These are phyloP conservation scores for Microthlaspi erraticum DNA, from an alignment of 345 rosid genomes.

Conservation along the genomic window DNA sequence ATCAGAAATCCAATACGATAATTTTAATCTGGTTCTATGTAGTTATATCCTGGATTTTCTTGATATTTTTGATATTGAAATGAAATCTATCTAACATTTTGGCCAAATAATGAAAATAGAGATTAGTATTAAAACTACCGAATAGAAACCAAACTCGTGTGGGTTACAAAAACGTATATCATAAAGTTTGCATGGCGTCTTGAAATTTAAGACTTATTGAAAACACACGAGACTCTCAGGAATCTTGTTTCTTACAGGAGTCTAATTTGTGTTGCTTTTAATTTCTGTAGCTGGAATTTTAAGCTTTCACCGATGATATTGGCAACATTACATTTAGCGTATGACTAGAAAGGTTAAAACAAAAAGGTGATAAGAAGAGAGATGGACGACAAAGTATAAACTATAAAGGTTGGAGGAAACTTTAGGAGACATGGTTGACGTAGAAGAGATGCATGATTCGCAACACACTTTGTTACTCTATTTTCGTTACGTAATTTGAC, in stretches of 20 bases:
- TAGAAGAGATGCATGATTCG: slow-evolving; percentile 41
- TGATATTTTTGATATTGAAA: not conserved
- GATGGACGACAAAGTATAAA: not conserved
- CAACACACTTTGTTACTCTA: not conserved
- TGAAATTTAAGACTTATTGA: slow-evolving; percentile 4
- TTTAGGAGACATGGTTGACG: slow-evolving; percentile 38
- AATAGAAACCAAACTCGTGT: slow-evolving; percentile 15
- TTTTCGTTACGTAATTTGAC: not conserved
- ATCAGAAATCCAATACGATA: slow-evolving; percentile 9
- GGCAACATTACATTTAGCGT: not conserved
- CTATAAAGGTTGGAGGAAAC: slow-evolving; percentile 7
- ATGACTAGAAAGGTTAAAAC: slow-evolving; percentile 7
- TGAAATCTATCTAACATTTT: not conserved
- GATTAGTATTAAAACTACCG: not conserved
- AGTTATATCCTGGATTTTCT: slow-evolving; percentile 6
- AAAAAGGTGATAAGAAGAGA: not conserved
- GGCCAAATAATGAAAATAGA: not conserved
- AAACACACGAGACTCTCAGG: slow-evolving; percentile 9
- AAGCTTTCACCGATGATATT: not conserved
- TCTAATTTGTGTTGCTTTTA: not conserved
- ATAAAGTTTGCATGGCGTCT: slow-evolving; percentile 29
- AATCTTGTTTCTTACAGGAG: not conserved
- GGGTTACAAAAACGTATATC: slow-evolving; percentile 26
- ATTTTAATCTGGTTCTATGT: slow-evolving; percentile 11
- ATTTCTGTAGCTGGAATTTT: not conserved